A percentile compares a stretch with the other conserved stretches of the same genome.
phyloP scores from a whole-genome alignment of 2,329 filamentous ascomycete species.

The Beauveria sp. region DNA sequence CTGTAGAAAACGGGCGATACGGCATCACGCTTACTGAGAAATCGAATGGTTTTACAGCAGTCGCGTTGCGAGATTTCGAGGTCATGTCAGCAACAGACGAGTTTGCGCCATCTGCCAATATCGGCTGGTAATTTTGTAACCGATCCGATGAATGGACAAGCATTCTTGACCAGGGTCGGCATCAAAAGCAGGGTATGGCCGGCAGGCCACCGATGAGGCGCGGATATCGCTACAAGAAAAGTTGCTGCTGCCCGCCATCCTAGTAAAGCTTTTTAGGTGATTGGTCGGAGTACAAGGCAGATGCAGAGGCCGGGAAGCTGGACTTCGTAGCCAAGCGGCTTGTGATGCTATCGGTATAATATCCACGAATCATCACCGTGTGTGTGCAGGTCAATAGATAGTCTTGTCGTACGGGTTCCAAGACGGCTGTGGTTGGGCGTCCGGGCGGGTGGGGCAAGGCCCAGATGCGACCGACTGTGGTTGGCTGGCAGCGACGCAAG shows the following conservation, averaged over 20 bases:
- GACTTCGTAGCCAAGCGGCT: background rate
- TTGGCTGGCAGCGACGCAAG: background rate
- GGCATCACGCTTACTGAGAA: background rate
- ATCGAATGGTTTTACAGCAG: background rate
- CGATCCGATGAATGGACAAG: constrained; percentile 22
- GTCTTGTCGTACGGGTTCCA: background rate
- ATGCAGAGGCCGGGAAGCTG: background rate
- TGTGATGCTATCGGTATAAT: background rate
- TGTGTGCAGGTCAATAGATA: too few relatives aligned
- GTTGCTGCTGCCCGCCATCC: background rate
- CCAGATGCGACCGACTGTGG: background rate
- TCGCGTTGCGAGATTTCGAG: background rate
- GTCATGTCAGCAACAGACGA: background rate
- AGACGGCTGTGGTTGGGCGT: background rate
- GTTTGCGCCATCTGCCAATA: background rate
- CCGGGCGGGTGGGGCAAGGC: background rate
- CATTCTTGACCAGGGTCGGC: constrained; percentile 26
- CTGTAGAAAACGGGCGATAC: background rate
- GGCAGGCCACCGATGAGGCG: background rate
- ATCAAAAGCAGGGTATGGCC: background rate
- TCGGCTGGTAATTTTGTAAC: background rate
- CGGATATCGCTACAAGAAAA: background rate
- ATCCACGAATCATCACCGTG: too few relatives aligned
- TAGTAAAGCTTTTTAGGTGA: too few relatives aligned
- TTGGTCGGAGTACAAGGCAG: background rate